Evolutionary conservation across 2,329 filamentous ascomycete genomes (phyloP), one percentile per base, ranked within the genome.

Genomic region (Torrubiella hemipterigena): DNA sequence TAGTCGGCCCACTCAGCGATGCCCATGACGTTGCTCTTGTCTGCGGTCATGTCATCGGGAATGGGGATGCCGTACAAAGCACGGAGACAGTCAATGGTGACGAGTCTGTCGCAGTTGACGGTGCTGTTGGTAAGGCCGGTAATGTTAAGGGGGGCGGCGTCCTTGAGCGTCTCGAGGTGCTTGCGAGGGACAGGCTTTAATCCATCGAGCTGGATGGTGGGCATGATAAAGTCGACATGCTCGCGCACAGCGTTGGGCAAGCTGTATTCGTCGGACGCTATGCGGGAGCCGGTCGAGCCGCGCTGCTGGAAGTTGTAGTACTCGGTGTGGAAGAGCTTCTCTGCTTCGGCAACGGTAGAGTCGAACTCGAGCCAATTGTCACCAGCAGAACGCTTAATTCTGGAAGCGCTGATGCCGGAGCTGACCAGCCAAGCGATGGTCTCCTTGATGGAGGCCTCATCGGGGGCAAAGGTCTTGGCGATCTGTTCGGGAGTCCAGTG

Each of bases 71-170:
- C 40, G 39, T 62, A 66, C 11, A 67, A 47, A 3, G 64, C 58
- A 20, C 59, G 56, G 20, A 71, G 52, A 40, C 71, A 76, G 27
- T 60, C 59, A 1, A 67, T 66, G 2, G 68, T 73, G 40, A 74
- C 71, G 44, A 65, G 61, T 12, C 52, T 49, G 38, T 69, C 61
- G 43, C 72, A 76, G 20, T 38, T 37, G n/a, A 20, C 18, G 10
- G 22, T 24, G 22, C 22, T 14, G 22, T 24, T 24, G n/a, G n/a
- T n/a, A 12, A 24, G 22, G 5, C 22, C 22, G 6, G 22, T 24
- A 14, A 24, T 24, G 22, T 11, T 11, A 11, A 14, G 14, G 11
- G 22, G 6, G 14, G 22, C 22, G 12, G 12, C 22, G 10, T n/a
- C 14, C 12, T n/a, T 14, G 12, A 24, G 12, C 12, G 22, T 14